Evolutionary conservation across 2,329 filamentous ascomycete species (phyloP).

Genomic region (Trematosphaeria pertusa): DNA sequence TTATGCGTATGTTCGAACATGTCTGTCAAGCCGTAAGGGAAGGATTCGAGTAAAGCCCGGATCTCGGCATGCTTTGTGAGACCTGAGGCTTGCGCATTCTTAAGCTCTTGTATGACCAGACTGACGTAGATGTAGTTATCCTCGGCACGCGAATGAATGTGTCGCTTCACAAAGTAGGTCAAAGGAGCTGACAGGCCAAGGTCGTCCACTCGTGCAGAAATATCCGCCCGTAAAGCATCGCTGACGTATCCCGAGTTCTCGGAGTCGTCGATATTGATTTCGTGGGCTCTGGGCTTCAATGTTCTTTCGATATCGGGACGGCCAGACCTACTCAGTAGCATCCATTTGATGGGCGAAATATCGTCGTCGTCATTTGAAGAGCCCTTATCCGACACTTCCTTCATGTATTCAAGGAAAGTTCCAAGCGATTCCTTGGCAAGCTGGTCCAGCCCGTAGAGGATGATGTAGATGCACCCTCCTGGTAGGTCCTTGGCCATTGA

Average conservation of each 20-base stretch:
- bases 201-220: conserved; percentile 23
- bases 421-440: conserved; percentile 26
- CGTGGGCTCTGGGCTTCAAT: conserved; percentile 18
- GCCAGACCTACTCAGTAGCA: conserved; percentile 25
- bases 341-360: conserved; percentile 22
- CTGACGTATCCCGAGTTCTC: conserved; percentile 23
- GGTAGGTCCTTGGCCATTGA: conserved; percentile 19
- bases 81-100: conserved; percentile 23
- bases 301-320: conserved; percentile 27
- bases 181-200: conserved; percentile 21
- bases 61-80: conserved; percentile 21
- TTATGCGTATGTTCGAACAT: conserved; percentile 33
- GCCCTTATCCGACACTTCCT: conserved; percentile 2
- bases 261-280: conserved; percentile 27
- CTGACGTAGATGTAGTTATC: conserved; percentile 32
- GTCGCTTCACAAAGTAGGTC: conserved; percentile 31
- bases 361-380: conserved; percentile 6
- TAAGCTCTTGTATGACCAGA: conserved; percentile 30
- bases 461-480: conserved; percentile 21
- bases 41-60: conserved; percentile 27
- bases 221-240: conserved; percentile 23
- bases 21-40: conserved; percentile 30
- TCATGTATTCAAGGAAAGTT: conserved; percentile 21
- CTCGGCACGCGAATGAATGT: conserved; percentile 28
- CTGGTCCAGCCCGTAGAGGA: conserved; percentile 28